Evolutionary conservation across 176 grass and related monocot species (phyloP), one percentile per base, ranked within the genome.

Genomic region (maize (Zea mays)): DNA sequence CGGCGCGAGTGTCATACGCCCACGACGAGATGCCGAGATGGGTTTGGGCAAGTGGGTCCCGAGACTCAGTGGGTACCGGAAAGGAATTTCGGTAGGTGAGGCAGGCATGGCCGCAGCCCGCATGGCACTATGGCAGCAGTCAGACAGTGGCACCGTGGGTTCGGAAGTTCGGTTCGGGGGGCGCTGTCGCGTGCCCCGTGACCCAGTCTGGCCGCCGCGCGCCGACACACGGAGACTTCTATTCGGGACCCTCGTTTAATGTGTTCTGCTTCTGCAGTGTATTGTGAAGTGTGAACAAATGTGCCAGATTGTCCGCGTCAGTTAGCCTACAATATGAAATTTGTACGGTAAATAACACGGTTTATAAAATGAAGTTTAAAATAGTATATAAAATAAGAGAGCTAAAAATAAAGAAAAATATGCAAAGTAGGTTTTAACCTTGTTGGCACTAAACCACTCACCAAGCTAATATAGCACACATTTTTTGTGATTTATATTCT

Each of bases 31-130:
- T 2, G 27, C 27, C 27, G 13, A 35, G 52, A 38, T 42, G 1
- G 62, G 45, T 52, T 36, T 44, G 19, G 71, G 2, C 12, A 36
- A 12, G 79, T 67, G 41, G 80, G 79, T 0, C 74, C 69, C 14
- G 43, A 9, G 12, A 51, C 62, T 83, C 80, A 65, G 80, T 38
- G 80, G 19, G 51, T 62, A 87, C 80, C 44, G 61, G 52, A 79
- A 83, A 45, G 6, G 3, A 21, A 7, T 4, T 5, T 3, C 3
- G 43, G 39, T 60, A 7, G 51, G 75, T 77, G 79, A 38, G 58
- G 59, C 43, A 27, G 17, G 55, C 55, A n/a, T n/a, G 67, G 65
- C 48, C 47, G 50, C 50, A 17, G 67, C 41, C 48, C 47, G 50
- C 50, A 17, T 16, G 51, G 51, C 51, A 55, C 14, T n/a, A n/a